phyloP scores from a whole-genome alignment of 163 green algal species.

The Chloroidium sp. region DNA sequence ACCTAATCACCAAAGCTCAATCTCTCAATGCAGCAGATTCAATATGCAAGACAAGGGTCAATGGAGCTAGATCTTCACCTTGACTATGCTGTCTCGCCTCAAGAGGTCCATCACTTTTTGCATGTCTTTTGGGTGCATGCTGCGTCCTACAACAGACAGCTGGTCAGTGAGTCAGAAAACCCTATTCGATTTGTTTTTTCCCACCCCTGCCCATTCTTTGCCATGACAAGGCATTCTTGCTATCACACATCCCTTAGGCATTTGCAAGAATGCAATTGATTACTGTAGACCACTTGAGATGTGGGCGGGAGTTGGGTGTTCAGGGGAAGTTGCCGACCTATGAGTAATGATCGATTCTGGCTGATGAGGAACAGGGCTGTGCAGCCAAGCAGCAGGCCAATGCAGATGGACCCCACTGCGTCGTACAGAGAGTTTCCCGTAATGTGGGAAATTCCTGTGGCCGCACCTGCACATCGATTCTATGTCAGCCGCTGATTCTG shows the following conservation, averaged over 20 bases:
- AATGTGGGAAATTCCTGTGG: constrained; percentile 38
- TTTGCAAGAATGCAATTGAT: too few relatives aligned
- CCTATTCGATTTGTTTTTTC: too few relatives aligned
- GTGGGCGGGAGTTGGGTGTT: too few relatives aligned
- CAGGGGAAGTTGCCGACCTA: constrained; percentile 29
- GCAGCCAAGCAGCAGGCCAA: constrained; percentile 73
- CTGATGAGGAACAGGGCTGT: constrained; percentile 81
- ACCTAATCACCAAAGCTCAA: neutral
- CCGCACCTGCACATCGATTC: constrained; percentile 14
- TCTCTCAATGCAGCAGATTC: too few relatives aligned
- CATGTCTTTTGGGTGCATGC: constrained; percentile 56
- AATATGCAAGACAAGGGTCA: neutral
- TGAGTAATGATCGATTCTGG: constrained; percentile 80
- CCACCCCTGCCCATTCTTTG: too few relatives aligned
- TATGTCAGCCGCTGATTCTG: neutral
- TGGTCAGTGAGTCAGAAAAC: too few relatives aligned
- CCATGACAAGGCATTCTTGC: too few relatives aligned
- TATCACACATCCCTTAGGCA: too few relatives aligned
- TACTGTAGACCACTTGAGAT: too few relatives aligned
- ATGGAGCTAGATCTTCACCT: constrained; percentile 4
- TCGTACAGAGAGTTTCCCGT: constrained; percentile 78
- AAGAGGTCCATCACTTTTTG: constrained; percentile 40
- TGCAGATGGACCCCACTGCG: constrained; percentile 68
- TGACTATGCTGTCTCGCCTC: constrained; percentile 41
- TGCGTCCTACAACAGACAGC: constrained; percentile 26